A percentile compares a stretch with the other conserved stretches of the same genome.
phyloP scores from a whole-genome alignment of 1,284 basidiomycete genomes.

The Ustilago sp. region DNA sequence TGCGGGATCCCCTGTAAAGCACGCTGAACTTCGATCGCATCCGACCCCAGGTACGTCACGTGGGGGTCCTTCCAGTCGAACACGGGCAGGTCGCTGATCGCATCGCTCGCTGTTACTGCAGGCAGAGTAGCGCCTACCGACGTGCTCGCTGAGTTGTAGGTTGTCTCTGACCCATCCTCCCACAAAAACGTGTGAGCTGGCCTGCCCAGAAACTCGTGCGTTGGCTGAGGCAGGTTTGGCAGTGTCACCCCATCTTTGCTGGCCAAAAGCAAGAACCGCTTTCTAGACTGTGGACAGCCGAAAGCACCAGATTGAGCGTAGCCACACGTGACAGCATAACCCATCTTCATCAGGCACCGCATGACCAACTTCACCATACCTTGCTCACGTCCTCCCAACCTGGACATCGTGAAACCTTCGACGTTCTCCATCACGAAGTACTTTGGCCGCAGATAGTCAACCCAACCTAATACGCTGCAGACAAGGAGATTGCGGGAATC shows the following conservation, averaged over 20 bases:
- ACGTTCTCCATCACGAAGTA: conserved; percentile 47
- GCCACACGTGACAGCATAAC: conserved; percentile 24
- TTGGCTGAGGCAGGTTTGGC: conserved; percentile 26
- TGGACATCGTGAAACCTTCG: conserved; percentile 20
- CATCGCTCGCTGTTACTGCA: conserved; percentile 20
- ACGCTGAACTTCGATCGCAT: conserved; percentile 18
- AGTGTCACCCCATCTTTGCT: conserved; percentile 12
- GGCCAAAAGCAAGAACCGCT: conserved; percentile 30
- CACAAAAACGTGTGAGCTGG: conserved; percentile 11
- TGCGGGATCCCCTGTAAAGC: conserved; percentile 16
- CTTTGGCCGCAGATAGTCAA: conserved; percentile 24
- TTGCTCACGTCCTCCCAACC: conserved; percentile 21
- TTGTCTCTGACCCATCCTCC: conserved; percentile 8
- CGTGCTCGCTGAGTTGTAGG: not conserved
- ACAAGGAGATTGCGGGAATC: conserved; percentile 40
- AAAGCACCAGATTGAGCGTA: conserved; percentile 33
- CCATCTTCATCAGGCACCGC: conserved; percentile 21
- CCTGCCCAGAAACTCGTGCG: conserved; percentile 28
- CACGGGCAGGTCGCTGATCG: conserved; percentile 27
- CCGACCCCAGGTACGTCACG: conserved; percentile 19
- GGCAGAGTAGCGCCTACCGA: conserved; percentile 13
- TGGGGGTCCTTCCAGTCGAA: conserved; percentile 52
- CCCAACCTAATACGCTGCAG: conserved; percentile 37
- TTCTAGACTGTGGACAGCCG: conserved; percentile 37
- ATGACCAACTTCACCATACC: conserved; percentile 35